Conservation (phyloP, 129 eudicot species). For the Helianthus tuberosus region DNA sequence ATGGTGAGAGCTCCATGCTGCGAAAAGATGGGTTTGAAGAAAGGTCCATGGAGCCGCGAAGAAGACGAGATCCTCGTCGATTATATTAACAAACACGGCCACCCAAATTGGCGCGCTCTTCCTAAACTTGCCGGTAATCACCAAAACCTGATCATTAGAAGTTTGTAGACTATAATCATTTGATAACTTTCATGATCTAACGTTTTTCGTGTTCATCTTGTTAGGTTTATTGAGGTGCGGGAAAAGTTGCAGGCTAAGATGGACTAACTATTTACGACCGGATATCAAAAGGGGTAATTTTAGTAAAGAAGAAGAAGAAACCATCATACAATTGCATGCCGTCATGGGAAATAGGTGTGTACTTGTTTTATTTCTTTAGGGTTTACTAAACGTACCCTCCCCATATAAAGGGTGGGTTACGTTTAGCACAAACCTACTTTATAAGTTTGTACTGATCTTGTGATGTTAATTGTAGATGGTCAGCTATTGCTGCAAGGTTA, state of each 20-base stretch:
- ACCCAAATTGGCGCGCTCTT: constrained; percentile 84
- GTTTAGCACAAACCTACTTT: too few species aligned
- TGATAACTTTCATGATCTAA: constrained; percentile 5
- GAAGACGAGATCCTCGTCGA: constrained; percentile 61
- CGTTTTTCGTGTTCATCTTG: not conserved
- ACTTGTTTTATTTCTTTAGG: not conserved
- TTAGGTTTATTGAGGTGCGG: constrained; percentile 72
- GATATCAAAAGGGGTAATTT: constrained; percentile 73
- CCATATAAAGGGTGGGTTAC: too few species aligned
- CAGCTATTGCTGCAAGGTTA: constrained; percentile 75
- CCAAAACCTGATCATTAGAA: not conserved
- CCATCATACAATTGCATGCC: constrained; percentile 53
- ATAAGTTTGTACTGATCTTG: not conserved
- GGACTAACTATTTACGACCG: constrained; percentile 68
- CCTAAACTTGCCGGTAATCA: constrained; percentile 73
- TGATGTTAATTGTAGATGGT: constrained; percentile 58
- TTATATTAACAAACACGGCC: constrained; percentile 54
- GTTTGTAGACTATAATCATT: not conserved
- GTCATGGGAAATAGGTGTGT: constrained; percentile 68
- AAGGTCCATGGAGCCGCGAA: constrained; percentile 78
- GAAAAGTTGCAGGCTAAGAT: constrained; percentile 71
- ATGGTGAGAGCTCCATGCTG: constrained; percentile 88
- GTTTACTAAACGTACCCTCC: too few species aligned
- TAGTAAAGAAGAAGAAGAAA: constrained; percentile 59
- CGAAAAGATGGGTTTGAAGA: constrained; percentile 80